These are phyloP conservation scores for Dianthus caryophyllus DNA, from an alignment of 148 eudicot species.

Conservation along the genomic window DNA sequence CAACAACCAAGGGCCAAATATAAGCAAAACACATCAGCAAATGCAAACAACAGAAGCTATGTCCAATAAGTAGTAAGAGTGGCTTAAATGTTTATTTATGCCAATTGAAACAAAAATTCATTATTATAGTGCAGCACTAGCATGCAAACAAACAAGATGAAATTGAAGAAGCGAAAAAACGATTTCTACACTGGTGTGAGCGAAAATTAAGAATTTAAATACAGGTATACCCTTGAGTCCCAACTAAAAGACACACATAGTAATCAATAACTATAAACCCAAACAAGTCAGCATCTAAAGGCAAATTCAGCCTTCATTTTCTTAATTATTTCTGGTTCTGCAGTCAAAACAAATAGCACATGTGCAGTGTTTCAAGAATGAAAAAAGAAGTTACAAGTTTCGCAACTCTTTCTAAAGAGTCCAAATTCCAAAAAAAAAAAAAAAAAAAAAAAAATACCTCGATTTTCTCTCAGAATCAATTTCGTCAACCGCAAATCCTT, in stretches of 20 bases:
- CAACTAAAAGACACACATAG: neutral
- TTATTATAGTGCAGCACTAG: neutral
- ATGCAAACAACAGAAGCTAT: neutral
- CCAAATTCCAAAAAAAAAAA: no score
- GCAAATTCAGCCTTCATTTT: neutral
- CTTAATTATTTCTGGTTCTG: neutral
- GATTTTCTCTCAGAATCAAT: constrained; percentile 51
- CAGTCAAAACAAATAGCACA: neutral
- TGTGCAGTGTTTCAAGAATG: neutral
- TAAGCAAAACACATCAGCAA: neutral
- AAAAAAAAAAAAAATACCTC: constrained; percentile 60
- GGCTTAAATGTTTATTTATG: constrained; percentile 1
- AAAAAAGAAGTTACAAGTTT: neutral
- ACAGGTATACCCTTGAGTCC: neutral
- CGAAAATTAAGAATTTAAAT: neutral
- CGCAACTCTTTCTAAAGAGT: neutral
- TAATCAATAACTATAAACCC: neutral
- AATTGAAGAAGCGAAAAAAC: neutral
- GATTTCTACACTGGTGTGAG: neutral
- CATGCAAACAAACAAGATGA: constrained; percentile 11
- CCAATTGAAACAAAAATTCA: neutral
- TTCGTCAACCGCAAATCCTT: constrained; percentile 49
- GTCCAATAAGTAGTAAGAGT: neutral
- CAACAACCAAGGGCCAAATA: neutral
- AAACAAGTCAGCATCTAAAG: neutral